Conservation (phyloP, 1,284 basidiomycete species). For the Wolfiporia cocos region DNA sequence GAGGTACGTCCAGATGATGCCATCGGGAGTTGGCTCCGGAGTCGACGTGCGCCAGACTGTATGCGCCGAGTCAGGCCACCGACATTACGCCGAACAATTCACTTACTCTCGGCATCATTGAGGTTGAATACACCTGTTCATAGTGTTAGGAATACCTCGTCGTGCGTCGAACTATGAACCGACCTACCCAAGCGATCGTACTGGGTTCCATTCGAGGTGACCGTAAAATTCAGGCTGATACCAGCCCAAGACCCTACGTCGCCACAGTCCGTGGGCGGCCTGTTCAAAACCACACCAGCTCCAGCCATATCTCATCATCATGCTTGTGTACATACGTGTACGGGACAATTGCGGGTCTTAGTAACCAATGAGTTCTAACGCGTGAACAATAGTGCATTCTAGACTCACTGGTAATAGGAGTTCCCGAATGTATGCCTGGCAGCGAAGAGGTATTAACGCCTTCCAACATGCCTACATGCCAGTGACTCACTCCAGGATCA, state of each 20-base stretch:
- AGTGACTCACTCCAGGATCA: slow-evolving; percentile 56
- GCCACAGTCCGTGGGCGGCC: slow-evolving; percentile 73
- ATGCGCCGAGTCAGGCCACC: too few species aligned
- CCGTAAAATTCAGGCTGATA: slow-evolving; percentile 68
- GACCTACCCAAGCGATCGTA: slow-evolving; percentile 55
- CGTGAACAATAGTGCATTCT: neutral
- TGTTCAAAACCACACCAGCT: slow-evolving; percentile 20
- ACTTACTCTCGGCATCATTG: slow-evolving; percentile 68
- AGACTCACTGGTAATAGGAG: slow-evolving; percentile 63
- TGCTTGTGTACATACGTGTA: slow-evolving; percentile 59
- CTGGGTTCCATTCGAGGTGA: slow-evolving; percentile 75
- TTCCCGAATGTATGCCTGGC: slow-evolving; percentile 63
- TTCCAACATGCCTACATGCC: too few species aligned
- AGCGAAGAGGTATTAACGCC: too few species aligned
- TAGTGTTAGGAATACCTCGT: too few species aligned
- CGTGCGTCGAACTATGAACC: neutral
- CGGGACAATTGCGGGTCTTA: slow-evolving; percentile 59
- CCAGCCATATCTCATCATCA: too few species aligned
- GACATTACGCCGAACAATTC: too few species aligned
- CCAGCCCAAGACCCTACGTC: slow-evolving; percentile 67
- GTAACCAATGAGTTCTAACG: neutral
- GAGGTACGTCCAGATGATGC: slow-evolving; percentile 74
- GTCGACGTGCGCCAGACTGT: slow-evolving; percentile 76
- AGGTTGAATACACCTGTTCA: slow-evolving; percentile 65
- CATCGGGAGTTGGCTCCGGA: slow-evolving; percentile 63